phyloP scores from a whole-genome alignment of 2,329 filamentous ascomycete species.

The Thielaviopsis populi region DNA sequence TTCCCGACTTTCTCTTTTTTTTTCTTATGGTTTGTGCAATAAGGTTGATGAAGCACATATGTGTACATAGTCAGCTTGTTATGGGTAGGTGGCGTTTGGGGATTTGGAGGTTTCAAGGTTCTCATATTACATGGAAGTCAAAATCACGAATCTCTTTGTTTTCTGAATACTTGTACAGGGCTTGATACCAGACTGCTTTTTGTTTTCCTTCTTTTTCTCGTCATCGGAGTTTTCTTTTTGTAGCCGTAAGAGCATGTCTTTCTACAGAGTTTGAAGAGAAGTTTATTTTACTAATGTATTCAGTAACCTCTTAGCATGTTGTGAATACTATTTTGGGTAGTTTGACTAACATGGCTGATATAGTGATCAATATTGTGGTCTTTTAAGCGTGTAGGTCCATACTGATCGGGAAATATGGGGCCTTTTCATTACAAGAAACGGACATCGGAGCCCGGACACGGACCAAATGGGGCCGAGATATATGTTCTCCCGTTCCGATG shows the following conservation, averaged over 20 bases:
- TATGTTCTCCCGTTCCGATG: too few species aligned
- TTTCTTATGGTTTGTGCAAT: neutral
- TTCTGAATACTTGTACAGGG: neutral
- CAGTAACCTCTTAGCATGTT: too few species aligned
- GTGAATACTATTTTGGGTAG: too few species aligned
- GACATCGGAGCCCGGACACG: neutral
- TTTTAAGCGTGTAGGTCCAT: neutral
- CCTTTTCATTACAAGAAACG: neutral
- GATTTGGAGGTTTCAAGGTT: neutral
- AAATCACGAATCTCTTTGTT: neutral
- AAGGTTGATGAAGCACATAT: neutral
- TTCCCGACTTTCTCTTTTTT: neutral
- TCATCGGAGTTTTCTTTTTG: too few species aligned
- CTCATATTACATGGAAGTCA: neutral
- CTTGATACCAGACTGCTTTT: neutral
- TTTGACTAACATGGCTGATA: too few species aligned
- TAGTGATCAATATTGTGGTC: neutral
- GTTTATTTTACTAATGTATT: too few species aligned
- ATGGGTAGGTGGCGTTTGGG: neutral
- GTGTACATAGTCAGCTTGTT: neutral
- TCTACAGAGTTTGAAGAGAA: too few species aligned
- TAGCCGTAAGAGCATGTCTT: too few species aligned
- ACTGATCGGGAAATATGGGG: neutral
- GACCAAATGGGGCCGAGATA: neutral
- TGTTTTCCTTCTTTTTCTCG: too few species aligned